A percentile compares a stretch with the other conserved stretches of the same genome.
These are phyloP conservation scores for Beta lomatogona DNA, from an alignment of 179 eudicot species.

Conservation along the genomic window DNA sequence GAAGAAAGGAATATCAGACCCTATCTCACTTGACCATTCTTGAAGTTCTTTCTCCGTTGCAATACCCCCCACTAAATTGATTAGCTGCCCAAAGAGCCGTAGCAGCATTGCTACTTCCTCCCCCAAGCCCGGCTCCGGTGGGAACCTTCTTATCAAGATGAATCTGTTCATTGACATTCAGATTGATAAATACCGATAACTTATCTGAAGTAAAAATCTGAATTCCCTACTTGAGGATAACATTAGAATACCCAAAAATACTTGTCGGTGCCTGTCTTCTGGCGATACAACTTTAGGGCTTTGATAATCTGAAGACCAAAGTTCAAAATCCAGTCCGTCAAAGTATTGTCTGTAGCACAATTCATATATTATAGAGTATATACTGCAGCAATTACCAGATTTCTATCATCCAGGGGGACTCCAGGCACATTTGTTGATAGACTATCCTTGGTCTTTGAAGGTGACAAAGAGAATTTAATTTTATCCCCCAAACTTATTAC, in stretches of 20 bases:
- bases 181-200: not conserved
- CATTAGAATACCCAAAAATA: conserved; percentile 71
- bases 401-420: conserved; percentile 85
- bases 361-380: not conserved
- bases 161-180: conserved; percentile 47
- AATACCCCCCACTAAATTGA: conserved; percentile 77
- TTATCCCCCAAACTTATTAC: conserved; percentile 93
- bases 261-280: conserved; percentile 82
- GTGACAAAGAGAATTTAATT: conserved; percentile 88
- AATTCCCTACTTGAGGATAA: not conserved
- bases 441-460: conserved; percentile 79
- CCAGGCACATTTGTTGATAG: conserved; percentile 89
- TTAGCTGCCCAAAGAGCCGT: conserved; percentile 99
- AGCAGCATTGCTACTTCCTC: conserved; percentile 99
- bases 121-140: conserved; percentile 98
- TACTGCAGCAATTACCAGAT: conserved; percentile 59
- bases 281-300: conserved; percentile 78
- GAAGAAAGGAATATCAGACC: conserved; percentile 97
- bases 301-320: conserved; percentile 69
- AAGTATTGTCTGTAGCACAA: not conserved
- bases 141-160: conserved; percentile 98
- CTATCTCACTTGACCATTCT: conserved; percentile 97
- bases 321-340: conserved; percentile 14
- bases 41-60: conserved; percentile 91
- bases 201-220: not conserved